Conservation (phyloP, 345 rosid genomes). For the Gossypium rotundifolium region DNA sequence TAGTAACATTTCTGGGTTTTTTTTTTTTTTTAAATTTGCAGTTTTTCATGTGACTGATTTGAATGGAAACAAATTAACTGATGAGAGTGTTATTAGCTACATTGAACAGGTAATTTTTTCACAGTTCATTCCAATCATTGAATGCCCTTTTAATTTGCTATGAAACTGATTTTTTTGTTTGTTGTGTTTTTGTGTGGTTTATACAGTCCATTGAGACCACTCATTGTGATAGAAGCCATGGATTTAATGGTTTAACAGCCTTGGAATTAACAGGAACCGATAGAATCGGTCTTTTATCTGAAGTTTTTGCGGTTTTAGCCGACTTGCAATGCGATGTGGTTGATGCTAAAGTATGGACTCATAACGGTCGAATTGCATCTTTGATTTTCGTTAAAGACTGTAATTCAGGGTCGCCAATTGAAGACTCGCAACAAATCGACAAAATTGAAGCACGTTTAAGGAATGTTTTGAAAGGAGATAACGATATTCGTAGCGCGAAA, state of each 20-base stretch:
- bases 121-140: neutral
- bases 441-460: conserved; percentile 55
- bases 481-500: conserved; percentile 66
- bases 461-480: conserved; percentile 78
- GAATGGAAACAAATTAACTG: conserved; percentile 83
- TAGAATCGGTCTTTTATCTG: conserved; percentile 66
- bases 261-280: conserved; percentile 74
- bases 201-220: conserved; percentile 58
- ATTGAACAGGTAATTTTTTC: conserved; percentile 67
- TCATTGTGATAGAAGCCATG: conserved; percentile 40
- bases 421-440: conserved; percentile 48
- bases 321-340: conserved; percentile 70
- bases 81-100: conserved; percentile 67
- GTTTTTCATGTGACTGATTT: conserved; percentile 94
- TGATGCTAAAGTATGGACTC: conserved; percentile 85
- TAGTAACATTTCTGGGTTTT: neutral
- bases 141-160: neutral
- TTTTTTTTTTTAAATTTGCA: conserved; percentile 5
- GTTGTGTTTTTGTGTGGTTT: neutral
- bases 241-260: conserved; percentile 52
- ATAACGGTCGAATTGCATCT: conserved; percentile 67
- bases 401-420: conserved; percentile 55
- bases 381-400: conserved; percentile 58
- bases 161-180: conserved; percentile 1
- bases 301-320: conserved; percentile 78